Evolutionary conservation across 768 basidiomycete genomes (phyloP).

Genomic region (Leccinum incarnatum): DNA sequence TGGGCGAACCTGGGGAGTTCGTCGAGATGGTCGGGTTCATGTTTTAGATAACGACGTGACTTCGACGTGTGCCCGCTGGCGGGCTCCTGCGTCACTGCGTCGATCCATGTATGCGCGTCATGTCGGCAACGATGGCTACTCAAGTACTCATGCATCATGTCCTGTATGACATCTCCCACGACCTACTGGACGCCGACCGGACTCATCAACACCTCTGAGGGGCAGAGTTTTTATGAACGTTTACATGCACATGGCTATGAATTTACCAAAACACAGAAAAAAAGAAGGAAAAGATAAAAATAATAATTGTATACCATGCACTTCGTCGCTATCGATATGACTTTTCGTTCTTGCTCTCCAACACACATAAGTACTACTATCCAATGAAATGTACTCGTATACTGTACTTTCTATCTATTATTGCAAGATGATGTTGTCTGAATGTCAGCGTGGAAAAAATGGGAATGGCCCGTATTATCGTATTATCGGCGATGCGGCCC

Average conservation of each 20-base stretch:
- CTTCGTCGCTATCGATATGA: not conserved
- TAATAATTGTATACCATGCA: not conserved
- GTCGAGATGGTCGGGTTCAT: slow-evolving; percentile 33
- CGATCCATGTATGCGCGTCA: not conserved
- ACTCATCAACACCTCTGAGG: not conserved
- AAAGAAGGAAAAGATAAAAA: not conserved
- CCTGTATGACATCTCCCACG: not conserved
- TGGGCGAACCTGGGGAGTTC: not conserved
- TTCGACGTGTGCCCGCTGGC: not conserved
- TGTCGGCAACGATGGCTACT: not conserved
- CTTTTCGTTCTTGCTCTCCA: not conserved
- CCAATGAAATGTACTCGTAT: not conserved
- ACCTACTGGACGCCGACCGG: not conserved
- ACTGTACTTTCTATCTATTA: not conserved
- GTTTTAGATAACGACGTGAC: not conserved
- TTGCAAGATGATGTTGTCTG: too few relatives aligned
- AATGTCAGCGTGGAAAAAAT: too few relatives aligned
- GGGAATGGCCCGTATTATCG: too few relatives aligned
- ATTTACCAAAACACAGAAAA: not conserved
- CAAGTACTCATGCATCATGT: not conserved
- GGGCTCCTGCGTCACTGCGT: not conserved
- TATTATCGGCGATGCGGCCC: too few relatives aligned
- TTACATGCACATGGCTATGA: not conserved
- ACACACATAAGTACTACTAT: not conserved
- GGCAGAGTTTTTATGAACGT: not conserved